phyloP scores from a whole-genome alignment of 1,139 yeast genomes.

The Saccharomycopsis hybrid region DNA sequence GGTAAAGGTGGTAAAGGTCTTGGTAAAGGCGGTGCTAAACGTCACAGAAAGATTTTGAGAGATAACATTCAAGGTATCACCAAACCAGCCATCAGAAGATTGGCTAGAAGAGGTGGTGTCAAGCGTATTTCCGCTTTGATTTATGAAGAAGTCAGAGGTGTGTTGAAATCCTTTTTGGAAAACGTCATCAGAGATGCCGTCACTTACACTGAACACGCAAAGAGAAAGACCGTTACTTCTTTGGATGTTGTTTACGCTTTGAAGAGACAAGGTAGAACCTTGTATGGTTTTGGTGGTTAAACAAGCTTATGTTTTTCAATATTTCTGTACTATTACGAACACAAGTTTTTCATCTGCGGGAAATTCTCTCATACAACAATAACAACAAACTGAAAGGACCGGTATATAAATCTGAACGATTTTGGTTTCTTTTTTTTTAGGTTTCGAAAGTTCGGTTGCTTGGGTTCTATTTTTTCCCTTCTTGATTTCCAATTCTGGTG shows the following conservation, averaged over 20 bases:
- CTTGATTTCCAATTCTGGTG: not conserved
- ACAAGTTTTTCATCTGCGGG: too few relatives aligned
- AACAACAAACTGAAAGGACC: too few relatives aligned
- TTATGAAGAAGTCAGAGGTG: slow-evolving; percentile 98
- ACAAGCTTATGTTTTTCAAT: not conserved
- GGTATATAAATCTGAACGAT: too few relatives aligned
- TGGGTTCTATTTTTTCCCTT: not conserved
- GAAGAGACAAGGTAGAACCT: slow-evolving; percentile 99
- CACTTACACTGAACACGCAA: slow-evolving; percentile 99
- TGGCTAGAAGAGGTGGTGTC: slow-evolving; percentile 99
- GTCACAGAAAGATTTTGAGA: slow-evolving; percentile 99
- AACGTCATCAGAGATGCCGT: slow-evolving; percentile 98
- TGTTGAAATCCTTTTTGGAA: slow-evolving; percentile 91
- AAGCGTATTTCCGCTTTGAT: slow-evolving; percentile 98
- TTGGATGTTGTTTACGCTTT: slow-evolving; percentile 98
- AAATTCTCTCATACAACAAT: too few relatives aligned
- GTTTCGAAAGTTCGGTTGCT: not conserved
- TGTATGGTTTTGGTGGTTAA: slow-evolving; percentile 99
- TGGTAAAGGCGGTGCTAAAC: slow-evolving; percentile 99
- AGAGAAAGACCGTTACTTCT: slow-evolving; percentile 99
- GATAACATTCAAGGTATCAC: slow-evolving; percentile 99
- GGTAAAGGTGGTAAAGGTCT: slow-evolving; percentile 99
- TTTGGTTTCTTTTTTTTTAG: too few relatives aligned
- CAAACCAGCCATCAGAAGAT: slow-evolving; percentile 99
- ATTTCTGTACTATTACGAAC: not conserved